Evolutionary conservation across 257 asterid genomes (phyloP), one percentile per base, ranked within the genome.

Genomic region (Rauvolfia tetraphylla): DNA sequence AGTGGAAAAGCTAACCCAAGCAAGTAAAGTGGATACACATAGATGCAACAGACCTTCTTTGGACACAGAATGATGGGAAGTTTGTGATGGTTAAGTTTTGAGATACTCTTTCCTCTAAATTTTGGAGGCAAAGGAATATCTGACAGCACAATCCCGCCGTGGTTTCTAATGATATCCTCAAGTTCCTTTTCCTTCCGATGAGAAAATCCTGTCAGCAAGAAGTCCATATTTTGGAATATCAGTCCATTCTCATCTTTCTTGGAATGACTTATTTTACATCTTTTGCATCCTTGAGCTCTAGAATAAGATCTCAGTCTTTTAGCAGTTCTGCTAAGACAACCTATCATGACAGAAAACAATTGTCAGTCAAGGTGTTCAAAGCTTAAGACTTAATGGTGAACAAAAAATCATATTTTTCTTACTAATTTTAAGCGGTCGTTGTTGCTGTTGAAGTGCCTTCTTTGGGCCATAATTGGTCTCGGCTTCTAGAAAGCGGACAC

Each of bases 201-300:
- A 75, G 95, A 87, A 80, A 90, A 86, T 63, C 97, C 96, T 76
- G 95, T 90, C 31, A 92, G 87, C 85, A 92, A 82, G 86, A 92
- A 92, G 76, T 89, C 95, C 84, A 90, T 88, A 82, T 83, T 83
- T 80, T 84, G 89, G 74, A 92, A 87, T 80, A 92, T 78, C 86
- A 84, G 79, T 81, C 88, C 87, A 66, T 80, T 90, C 80, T 71
- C 87, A 80, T 75, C 80, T 78, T 79, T 82, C 74, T 44, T 82
- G 48, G 71, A 54, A 71, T 72, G 74, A 71, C 36, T 81, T 71
- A 38, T 77, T 31, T 51, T 79, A 82, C 46, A 63, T 75, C 79
- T 77, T 80, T 82, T 86, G 71, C 79, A 69, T 77, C 80, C 85
- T 14, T 49, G 86, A 83, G 83, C 81, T 81, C 83, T 76, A 29